Evolutionary conservation across 208 protist genomes (phyloP), one percentile per base, ranked within the genome.

Genomic region (Jaenimonas drosophilae): DNA sequence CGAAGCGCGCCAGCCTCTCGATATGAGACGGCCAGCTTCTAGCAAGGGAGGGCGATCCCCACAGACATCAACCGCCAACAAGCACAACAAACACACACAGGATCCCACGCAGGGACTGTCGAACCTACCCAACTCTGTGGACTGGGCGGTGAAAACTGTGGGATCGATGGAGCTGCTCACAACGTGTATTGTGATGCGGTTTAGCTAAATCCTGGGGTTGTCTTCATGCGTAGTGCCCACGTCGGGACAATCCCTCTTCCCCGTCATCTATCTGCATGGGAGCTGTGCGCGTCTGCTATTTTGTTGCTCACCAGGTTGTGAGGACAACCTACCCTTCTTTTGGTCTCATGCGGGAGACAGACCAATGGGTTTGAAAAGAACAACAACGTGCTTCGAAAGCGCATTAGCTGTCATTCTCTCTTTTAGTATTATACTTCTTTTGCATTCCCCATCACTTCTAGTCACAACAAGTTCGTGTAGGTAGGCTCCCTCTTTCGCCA

Each of bases 101-200:
- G 24, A 51, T 16, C 21, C 16, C 24, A 30, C 25, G 28, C 44
- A 38, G 36, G 49, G 28, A 45, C 39, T 38, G 29, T 5, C 41
- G 25, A 26, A 50, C 27, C 19, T 31, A 11, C 52, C 64, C 11
- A 47, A 59, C 0, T 59, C 59, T 21, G 56, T 69, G 9, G 82
- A 75, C 74, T 36, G 37, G 12, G 75, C 84, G 24, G 66, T 60
- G 34, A 49, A 32, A 1, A 28, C 31, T 9, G 70, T 77, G 9
- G 75, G 68, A 20, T 81, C 71, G 30, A 76, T 68, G 0, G 73
- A 67, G 5, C 60, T 73, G 29, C 55, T 89, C 11, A 64, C 67
- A 37, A 84, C 80, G n/a, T 59, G 64, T 19, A 75, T 85, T 54
- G 38, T 89, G 14, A 63, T 89, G 9, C 58, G 72, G 23, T 89